Evolutionary conservation across 78 protist genomes (phyloP), one percentile per base, ranked within the genome.

Genomic region (Dictyostelium capitatum): DNA sequence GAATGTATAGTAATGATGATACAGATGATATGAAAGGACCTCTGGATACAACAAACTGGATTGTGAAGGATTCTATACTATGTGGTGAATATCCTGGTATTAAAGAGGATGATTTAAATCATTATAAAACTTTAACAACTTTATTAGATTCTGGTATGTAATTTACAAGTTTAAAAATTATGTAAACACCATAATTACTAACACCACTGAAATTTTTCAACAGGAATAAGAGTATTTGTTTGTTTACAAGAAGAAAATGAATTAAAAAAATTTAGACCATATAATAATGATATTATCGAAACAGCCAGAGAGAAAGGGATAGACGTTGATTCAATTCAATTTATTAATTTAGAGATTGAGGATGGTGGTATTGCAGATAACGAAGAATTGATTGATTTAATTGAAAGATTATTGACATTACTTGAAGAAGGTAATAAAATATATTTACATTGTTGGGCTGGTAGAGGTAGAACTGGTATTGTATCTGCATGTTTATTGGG

Each of bases 1-100:
- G 80, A 23, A 48, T 75, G 62, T 43, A 75, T 75, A 19, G 62
- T 25, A 25, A 48, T 37, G 75, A 53, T 8, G 74, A 80, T 37
- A 64, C 78, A n/a, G 80, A 87, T 30, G 83, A 87, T 51, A 87
- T 87, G 92, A 74, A 41, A 64, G 92, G 92, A 4, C 92, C 92
- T 0, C 20, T 75, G 41, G 92, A 87, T 11, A 57, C 51, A 4
- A 62, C 78, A 5, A 87, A 87, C 25, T 87, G 92, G 92, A 46
- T 87, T 0, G 74, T 87, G 0, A 87, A 87, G 62, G 83, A 43
- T 43, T 4, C 28, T 12, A 77, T 87, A 32, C 62, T 87, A 47
- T 57, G 83, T 62, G 92, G 92, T 64, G 92, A 87, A 64, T 77
- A 87, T 51, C 92, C 92, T 23, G 92, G 80, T 4, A 75, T 77